Conservation (phyloP, 2,329 filamentous ascomycete genomes). For the Monosporascus sp. region DNA sequence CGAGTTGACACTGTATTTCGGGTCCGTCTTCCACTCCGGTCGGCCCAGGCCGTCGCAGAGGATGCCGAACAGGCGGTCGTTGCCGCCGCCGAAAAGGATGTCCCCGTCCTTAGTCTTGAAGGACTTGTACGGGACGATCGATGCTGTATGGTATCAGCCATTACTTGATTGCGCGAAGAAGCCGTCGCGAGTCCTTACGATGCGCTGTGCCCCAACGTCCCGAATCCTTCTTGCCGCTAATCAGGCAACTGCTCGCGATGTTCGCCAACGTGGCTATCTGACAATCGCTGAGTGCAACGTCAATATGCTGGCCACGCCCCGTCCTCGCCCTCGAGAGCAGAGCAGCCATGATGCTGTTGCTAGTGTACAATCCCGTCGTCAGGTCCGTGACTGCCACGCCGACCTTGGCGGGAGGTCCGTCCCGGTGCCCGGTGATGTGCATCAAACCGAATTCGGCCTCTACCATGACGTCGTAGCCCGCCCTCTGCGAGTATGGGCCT, state of each 20-base stretch:
- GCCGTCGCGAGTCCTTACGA: constrained; percentile 46
- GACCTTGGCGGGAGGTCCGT: constrained; percentile 92
- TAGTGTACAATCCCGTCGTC: constrained; percentile 91
- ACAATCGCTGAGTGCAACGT: constrained; percentile 86
- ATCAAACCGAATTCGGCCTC: constrained; percentile 97
- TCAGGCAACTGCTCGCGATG: constrained; percentile 84
- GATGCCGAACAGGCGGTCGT: constrained; percentile 63
- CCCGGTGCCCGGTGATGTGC: constrained; percentile 90
- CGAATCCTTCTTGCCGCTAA: constrained; percentile 80
- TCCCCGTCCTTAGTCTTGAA: constrained; percentile 71
- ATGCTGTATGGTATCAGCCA: constrained; percentile 49
- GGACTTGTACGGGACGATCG: constrained; percentile 90
- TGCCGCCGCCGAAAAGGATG: constrained; percentile 67
- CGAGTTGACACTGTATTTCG: constrained; percentile 56
- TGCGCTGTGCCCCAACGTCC: constrained; percentile 96
- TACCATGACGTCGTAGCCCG: constrained; percentile 99
- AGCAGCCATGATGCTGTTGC: constrained; percentile 92
- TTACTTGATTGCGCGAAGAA: background rate
- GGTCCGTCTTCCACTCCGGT: constrained; percentile 55
- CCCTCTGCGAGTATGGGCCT: constrained; percentile 78
- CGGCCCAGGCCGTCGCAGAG: constrained; percentile 55
- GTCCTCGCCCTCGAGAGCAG: constrained; percentile 70
- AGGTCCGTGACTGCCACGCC: constrained; percentile 95
- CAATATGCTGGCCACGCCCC: constrained; percentile 84
- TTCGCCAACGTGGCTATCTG: constrained; percentile 94